Evolutionary conservation across 192 early-diverging fungal species (phyloP), one percentile per base, ranked within the genome.

Genomic region (Linnemannia elongata): DNA sequence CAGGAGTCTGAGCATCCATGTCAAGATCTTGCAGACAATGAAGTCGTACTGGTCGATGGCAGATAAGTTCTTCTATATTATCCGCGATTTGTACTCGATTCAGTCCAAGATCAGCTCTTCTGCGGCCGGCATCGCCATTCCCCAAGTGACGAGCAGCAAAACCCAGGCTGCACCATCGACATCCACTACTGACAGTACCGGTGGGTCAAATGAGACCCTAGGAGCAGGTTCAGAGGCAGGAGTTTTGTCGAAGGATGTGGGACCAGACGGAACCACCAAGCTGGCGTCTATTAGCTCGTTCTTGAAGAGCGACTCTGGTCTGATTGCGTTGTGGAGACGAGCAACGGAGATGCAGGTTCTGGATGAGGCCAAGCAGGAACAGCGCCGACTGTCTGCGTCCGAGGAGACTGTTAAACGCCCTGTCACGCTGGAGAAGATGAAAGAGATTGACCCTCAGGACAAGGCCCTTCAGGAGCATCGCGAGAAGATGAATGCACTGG

Each of bases 21-120:
- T 90, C 69, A 82, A 85, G 66, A 82, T 89, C 20, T 55, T 92
- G 1, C 76, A 87, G 73, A 80, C 75, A 22, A 89, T 92, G 88
- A 78, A 83, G 66, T 74, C 83, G 35, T 90, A 89, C 35, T 93
- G 92, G 92, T 88, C 89, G 6, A 93, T 91, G 80, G 89, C 91
- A 8, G 89, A 88, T 45, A 93, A 91, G 70, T 86, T 92, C 20
- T 91, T 88, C 69, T 90, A 90, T 55, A 91, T 91, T 72, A 89
- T 90, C 24, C 89, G 91, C 20, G 91, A 91, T 80, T 80, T 92
- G 33, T 92, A 90, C 69, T 86, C 90, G 3, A 89, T 92, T 24
- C 90, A 92, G 68, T 87, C 85, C 70, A 87, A 87, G 44, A 87
- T 87, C 55, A 87, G 79, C 54, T 87, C 82, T 0, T 79, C 82